Base-by-base conservation (phyloP, 2,329 filamentous ascomycete species). In the Colletotrichum gloeosporioides region DNA sequence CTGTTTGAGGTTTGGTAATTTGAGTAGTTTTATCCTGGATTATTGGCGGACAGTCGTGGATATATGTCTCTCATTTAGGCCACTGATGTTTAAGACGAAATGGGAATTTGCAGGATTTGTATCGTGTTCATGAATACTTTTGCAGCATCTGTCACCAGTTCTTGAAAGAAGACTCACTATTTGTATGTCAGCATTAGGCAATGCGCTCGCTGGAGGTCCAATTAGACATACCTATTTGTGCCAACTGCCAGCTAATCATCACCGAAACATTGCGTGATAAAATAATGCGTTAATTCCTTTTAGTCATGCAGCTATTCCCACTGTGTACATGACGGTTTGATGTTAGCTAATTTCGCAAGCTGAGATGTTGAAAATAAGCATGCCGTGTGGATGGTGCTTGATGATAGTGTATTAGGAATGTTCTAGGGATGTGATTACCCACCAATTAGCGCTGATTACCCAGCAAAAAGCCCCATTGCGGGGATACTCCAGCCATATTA, bases 241-340 rank as follows among this genome's bases (percentile, higher is more conserved):
- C 9, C 16, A n/a, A 6, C 9, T 12, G n/a, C 6, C n/a, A 22
- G 9, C 10, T 49, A 3, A 13, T 49, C 10, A 13, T 49, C 10
- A 22, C 18, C 44, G 6, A 49, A 6, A 22, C 5, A 12, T 49
- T 22, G 6, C 18, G 18, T 22, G 5, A 49, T 49, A 5, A 12
- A 22, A 22, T 7, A 49, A 12, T 6, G 18, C 39, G 4, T 49
- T n/a, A 22, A 49, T 13, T 22, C 2, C 44, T 22, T 49, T 22
- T 22, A 22, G 10, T 0, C 18, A 49, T 1, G 44, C 0, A n/a
- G 44, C 44, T 22, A 8, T 1, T 49, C 1, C n/a, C n/a, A 49
- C 9, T 13, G 12, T 22, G 10, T 22, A 22, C 6, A 0, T 13
- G 18, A 4, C 2, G 2, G 22, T 49, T 12, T 4, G 3, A 49